Base-by-base conservation (phyloP, 306 rosid genomes). In the Castanospermum australe region DNA sequence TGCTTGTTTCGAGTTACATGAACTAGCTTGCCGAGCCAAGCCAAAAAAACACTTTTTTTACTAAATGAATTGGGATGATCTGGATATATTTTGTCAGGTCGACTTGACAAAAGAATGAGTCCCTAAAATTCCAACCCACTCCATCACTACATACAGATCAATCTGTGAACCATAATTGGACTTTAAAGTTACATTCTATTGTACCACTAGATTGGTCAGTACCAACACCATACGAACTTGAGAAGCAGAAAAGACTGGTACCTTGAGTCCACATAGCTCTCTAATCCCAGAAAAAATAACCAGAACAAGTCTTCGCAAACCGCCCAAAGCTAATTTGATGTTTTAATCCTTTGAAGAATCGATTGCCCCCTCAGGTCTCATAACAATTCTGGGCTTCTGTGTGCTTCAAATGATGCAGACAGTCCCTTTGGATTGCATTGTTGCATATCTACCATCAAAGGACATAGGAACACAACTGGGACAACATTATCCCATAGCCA, bases 231-330 rank as follows among this genome's bases (percentile, higher is more conserved):
- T 64, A 36, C 2, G 45, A 55, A 77, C 22, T 73, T 73, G 52
- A 32, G 52, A 10, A 47, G 60, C 59, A 68, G 18, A 55, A 63
- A 82, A 38, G 69, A 94, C 94, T 90, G 97, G 83, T 94, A 92
- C 88, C 97, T 90, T 7, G 96, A 87, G 86, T 94, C 98, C 76
- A 92, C 94, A 14, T 83, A 87, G 92, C 96, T 88, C 84, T 94
- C 97, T 12, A 92, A 65, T 94, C 98, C 98, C 98, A 94, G 18
- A 94, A 94, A 77, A 94, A 92, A 25, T 97, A 89, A 76, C 97
- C 98, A 67, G 92, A 73, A 94, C 88, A 66, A 94, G 92, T 77
- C 93, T 86, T 86, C 86, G 90, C 88, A 94, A 78, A 67, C 96
- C 93, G 14, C 92, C 92, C 92, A 70, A 94, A 88, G 90, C 98